Percentiles rank a stretch among this genome's conserved stretches.
Evolutionary conservation across 352 stramenopile species (phyloP).

Genomic region (Phytopythium oedochilum): DNA sequence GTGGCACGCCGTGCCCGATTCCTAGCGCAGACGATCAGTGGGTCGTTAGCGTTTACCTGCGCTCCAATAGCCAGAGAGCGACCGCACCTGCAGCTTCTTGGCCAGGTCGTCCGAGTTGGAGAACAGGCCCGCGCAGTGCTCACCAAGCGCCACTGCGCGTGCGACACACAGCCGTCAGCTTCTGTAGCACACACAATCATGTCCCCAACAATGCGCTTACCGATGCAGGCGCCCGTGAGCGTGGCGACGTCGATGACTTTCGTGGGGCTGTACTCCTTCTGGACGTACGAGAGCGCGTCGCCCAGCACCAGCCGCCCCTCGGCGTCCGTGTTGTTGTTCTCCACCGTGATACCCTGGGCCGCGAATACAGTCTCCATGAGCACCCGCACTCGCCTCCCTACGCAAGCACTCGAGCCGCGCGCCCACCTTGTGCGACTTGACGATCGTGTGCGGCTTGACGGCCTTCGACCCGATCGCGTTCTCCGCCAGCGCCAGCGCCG

Average conservation of each 20-base stretch:
- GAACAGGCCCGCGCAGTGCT: conserved; percentile 89
- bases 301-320: conserved; percentile 90
- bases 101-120: conserved; percentile 89
- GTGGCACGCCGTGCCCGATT: conserved; percentile 51
- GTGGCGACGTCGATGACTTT: conserved; percentile 94
- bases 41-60: too few species aligned
- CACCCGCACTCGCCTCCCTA: background rate
- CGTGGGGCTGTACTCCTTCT: conserved; percentile 86
- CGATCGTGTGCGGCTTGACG: conserved; percentile 84
- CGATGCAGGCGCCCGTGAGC: conserved; percentile 88
- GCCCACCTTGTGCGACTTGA: conserved; percentile 79
- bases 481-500: conserved; percentile 70
- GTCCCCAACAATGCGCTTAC: too few species aligned
- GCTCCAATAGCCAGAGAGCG: background rate
- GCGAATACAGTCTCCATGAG: background rate
- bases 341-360: conserved; percentile 73
- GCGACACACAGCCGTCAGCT: background rate
- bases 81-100: conserved; percentile 41
- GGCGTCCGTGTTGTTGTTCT: conserved; percentile 92
- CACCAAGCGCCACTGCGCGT: conserved; percentile 69
- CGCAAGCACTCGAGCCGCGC: background rate
- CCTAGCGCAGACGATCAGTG: conserved; percentile 16
- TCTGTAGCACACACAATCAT: background rate
- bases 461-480: conserved; percentile 86
- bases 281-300: conserved; percentile 86